A percentile compares a stretch with the other conserved stretches of the same genome.
These are phyloP conservation scores for Cichorium intybus DNA, from an alignment of 140 eudicot species.

Conservation along the genomic window DNA sequence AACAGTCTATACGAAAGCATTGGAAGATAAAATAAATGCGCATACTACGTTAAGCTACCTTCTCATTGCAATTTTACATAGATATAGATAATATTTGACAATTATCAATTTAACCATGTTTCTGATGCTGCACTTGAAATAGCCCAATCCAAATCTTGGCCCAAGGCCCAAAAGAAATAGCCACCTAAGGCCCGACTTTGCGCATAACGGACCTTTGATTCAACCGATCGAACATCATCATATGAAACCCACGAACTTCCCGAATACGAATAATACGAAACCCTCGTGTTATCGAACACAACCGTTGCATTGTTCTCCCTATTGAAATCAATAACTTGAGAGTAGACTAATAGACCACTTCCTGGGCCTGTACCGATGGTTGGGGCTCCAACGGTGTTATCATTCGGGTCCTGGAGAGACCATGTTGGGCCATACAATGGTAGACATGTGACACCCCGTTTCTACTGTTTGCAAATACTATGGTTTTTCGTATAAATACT, in stretches of 20 bases:
- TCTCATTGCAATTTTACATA: neutral
- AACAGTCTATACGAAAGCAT: too few relatives aligned
- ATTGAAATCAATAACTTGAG: conserved; percentile 31
- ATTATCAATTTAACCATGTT: conserved; percentile 25
- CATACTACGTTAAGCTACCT: too few relatives aligned
- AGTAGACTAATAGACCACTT: conserved; percentile 29
- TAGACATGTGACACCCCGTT: too few relatives aligned
- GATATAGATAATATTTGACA: neutral
- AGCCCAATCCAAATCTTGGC: conserved; percentile 35
- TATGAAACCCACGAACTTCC: conserved; percentile 46
- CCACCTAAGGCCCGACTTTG: conserved; percentile 25
- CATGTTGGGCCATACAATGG: conserved; percentile 44
- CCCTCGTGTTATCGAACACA: conserved; percentile 21
- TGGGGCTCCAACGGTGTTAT: conserved; percentile 36
- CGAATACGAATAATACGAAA: conserved; percentile 32
- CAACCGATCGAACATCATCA: conserved; percentile 34
- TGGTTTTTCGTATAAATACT: too few relatives aligned
- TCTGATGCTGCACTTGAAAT: conserved; percentile 39
- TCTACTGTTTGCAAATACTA: too few relatives aligned
- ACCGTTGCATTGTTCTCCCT: conserved; percentile 31
- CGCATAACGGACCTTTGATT: conserved; percentile 33
- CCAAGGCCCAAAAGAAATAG: conserved; percentile 48
- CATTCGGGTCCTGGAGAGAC: conserved; percentile 33
- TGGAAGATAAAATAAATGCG: too few relatives aligned
- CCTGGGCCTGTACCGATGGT: conserved; percentile 37